These are phyloP conservation scores for Candida dajiaensis DNA, from an alignment of 805 yeast genomes.

Conservation along the genomic window DNA sequence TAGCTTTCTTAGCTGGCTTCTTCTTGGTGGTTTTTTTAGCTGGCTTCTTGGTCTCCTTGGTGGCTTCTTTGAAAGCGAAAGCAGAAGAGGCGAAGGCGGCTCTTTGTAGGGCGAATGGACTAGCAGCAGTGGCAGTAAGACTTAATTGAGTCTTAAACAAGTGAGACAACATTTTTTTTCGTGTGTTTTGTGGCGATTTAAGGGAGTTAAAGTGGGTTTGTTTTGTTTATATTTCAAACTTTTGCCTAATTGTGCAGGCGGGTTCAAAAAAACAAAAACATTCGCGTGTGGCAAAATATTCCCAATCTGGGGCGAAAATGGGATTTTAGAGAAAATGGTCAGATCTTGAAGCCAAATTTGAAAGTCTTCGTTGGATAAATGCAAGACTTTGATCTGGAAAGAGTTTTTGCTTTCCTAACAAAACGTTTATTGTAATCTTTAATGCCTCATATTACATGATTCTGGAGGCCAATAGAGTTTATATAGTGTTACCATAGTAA, in stretches of 20 bases:
- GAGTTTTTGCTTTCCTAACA: no score
- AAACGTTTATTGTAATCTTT: no score
- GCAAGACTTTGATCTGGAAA: no score
- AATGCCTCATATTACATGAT: no score
- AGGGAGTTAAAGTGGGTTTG: not conserved
- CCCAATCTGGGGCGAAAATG: not conserved
- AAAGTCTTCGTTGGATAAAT: no score
- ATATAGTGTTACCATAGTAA: no score
- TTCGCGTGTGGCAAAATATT: not conserved
- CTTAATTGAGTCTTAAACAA: not conserved
- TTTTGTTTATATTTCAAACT: not conserved
- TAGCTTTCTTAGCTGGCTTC: conserved; percentile 6
- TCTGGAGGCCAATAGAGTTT: no score
- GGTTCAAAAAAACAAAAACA: not conserved
- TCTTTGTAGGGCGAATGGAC: not conserved
- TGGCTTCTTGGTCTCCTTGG: conserved; percentile 1
- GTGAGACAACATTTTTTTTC: not conserved
- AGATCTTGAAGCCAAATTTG: no score
- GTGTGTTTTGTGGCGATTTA: not conserved
- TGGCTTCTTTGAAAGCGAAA: not conserved
- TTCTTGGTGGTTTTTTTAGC: conserved; percentile 4
- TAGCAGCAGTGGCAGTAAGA: not conserved
- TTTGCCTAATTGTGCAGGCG: not conserved
- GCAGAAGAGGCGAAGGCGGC: not conserved
- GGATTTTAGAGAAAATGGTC: not conserved